These are phyloP conservation scores for Boehmeria nivea DNA, from an alignment of 306 rosid species.

Conservation along the genomic window DNA sequence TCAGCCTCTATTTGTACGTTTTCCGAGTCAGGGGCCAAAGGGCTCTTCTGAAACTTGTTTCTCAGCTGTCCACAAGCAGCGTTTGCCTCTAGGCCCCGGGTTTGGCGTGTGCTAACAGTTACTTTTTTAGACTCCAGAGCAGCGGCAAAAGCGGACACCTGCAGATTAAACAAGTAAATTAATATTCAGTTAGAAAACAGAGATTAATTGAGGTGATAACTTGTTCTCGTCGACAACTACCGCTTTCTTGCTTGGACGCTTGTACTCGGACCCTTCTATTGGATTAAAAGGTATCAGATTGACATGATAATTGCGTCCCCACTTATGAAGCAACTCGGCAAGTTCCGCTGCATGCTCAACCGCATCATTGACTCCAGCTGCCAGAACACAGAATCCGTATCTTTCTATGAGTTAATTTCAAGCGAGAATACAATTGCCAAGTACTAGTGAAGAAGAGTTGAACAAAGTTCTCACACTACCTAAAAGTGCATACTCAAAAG, in stretches of 20 bases:
- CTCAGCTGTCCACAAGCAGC: constrained; percentile 99
- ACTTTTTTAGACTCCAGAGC: constrained; percentile 68
- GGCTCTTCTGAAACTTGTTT: constrained; percentile 75
- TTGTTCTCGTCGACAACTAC: constrained; percentile 29
- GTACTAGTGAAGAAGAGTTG: not conserved
- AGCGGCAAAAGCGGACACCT: constrained; percentile 73
- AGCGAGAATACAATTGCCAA: not conserved
- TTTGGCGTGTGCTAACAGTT: constrained; percentile 77
- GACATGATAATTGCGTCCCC: constrained; percentile 69
- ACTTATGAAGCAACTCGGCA: constrained; percentile 63
- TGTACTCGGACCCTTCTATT: constrained; percentile 80
- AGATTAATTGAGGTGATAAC: too few species aligned
- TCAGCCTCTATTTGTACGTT: constrained; percentile 42
- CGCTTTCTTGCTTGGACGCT: constrained; percentile 76
- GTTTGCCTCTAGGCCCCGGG: constrained; percentile 91
- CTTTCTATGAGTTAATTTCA: constrained; percentile 12
- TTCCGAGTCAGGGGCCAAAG: constrained; percentile 52
- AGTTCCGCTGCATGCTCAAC: constrained; percentile 82
- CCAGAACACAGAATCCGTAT: constrained; percentile 18
- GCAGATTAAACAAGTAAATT: too few species aligned
- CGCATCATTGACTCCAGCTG: constrained; percentile 92
- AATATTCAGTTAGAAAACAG: too few species aligned
- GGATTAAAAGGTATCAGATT: constrained; percentile 97
- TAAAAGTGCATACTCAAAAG: constrained; percentile 94
- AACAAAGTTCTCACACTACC: constrained; percentile 38